A percentile compares a stretch with the other conserved stretches of the same genome.
Conservation (phyloP, 495 filamentous ascomycete genomes). For the Aspergillus wentii region DNA sequence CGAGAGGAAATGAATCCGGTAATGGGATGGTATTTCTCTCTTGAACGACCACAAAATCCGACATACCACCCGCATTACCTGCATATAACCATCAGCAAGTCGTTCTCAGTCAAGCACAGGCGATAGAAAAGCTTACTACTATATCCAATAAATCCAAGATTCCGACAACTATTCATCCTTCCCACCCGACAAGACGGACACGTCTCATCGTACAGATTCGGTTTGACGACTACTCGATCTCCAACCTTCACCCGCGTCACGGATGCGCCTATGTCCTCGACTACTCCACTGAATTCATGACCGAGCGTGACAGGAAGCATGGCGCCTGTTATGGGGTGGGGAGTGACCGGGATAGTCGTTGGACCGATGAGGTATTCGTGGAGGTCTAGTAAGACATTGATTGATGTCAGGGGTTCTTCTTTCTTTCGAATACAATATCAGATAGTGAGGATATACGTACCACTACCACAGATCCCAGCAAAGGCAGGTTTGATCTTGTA, state of each 20-base stretch:
- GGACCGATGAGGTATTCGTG: conserved; percentile 58
- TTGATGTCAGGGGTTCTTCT: no score
- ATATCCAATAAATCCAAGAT: conserved; percentile 55
- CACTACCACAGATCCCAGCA: conserved; percentile 53
- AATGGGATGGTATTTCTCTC: conserved; percentile 16
- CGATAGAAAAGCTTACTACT: conserved; percentile 34
- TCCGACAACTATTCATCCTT: conserved; percentile 52
- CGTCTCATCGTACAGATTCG: conserved; percentile 54
- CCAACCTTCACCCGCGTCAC: conserved; percentile 48
- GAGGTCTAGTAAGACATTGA: conserved; percentile 36
- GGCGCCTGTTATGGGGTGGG: conserved; percentile 55
- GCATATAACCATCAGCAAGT: no score
- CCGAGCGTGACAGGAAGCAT: conserved; percentile 54
- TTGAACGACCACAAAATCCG: conserved; percentile 50
- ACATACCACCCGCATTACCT: conserved; percentile 46
- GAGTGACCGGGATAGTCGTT: conserved; percentile 47
- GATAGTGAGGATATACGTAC: conserved; percentile 26
- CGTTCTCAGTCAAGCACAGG: neutral
- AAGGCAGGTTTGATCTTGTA: conserved; percentile 43
- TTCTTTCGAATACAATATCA: no score
- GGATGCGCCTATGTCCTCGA: conserved; percentile 53
- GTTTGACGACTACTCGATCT: conserved; percentile 52
- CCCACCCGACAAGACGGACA: conserved; percentile 49
- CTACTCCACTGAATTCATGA: conserved; percentile 56
- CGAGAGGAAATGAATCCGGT: conserved; percentile 19